Base-by-base conservation (phyloP, 2,329 filamentous ascomycete genomes). In the Triangularia setosa region DNA sequence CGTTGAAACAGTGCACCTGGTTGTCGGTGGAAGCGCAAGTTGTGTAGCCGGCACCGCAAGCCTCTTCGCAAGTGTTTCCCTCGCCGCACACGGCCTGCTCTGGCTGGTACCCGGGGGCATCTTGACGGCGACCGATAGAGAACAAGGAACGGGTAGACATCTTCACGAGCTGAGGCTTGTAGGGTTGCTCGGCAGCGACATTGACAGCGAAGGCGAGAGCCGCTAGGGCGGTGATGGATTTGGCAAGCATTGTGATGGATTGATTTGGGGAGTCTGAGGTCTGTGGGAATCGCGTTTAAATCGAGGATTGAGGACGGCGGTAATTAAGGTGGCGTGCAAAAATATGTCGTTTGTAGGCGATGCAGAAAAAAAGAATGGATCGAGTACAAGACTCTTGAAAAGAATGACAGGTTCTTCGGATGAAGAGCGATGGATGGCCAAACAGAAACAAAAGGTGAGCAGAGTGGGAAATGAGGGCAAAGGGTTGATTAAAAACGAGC, bases 1-100 rank as follows among this genome's bases (percentile, higher is more conserved):
- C 78, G 75, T 88, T 82, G 76, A 78, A 88, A 78, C 87, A 89
- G 78, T 88, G 85, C 58, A 83, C 78, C 62, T 79, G 69, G 44
- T 75, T 75, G 68, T 84, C 82, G 59, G 72, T 74, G 24, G 83
- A 83, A 28, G 79, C 69, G 76, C 84, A 87, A 67, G 81, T 75
- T 63, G 77, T 74, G 72, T 78, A 84, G 48, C 77, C 79, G 52
- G 78, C 67, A 58, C 84, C 84, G 73, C 84, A 87, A 56, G 84
- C 83, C 69, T 84, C 79, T 58, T 78, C 79, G 75, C 84, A 87
- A 44, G 82, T 84, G 61, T 74, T 72, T 65, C 83, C 84, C 14
- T 75, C 70, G 58, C 79, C 79, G 73, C 84, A 87, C 65, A 76
- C 70, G 62, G 77, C 77, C 73, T 80, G 76, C 65, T 79, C 76